Conservation (phyloP, 345 rosid species). For the Acer saccharum region DNA sequence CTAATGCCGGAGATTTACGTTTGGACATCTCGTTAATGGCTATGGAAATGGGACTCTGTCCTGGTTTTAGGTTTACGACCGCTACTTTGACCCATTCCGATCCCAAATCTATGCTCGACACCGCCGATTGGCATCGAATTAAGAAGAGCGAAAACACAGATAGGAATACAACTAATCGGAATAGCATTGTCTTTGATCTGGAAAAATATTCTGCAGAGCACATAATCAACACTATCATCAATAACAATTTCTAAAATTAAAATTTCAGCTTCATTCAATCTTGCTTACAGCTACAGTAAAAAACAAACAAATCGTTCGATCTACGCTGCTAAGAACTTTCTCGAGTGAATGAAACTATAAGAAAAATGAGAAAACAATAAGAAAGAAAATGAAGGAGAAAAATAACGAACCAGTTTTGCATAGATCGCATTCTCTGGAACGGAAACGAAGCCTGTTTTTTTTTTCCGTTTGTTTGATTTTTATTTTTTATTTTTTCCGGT, state of each 20-base stretch:
- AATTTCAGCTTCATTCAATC: not conserved
- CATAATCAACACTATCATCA: not conserved
- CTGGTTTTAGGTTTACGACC: conserved; percentile 81
- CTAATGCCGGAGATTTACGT: conserved; percentile 88
- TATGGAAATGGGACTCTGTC: conserved; percentile 86
- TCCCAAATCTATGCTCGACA: conserved; percentile 94
- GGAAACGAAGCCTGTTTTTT: not conserved
- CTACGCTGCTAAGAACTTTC: not conserved
- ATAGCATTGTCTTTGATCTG: conserved; percentile 36
- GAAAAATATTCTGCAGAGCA: conserved; percentile 5
- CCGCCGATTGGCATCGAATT: conserved; percentile 68
- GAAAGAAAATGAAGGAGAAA: not conserved
- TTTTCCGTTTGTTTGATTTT: not conserved
- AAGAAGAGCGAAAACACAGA: conserved; percentile 31
- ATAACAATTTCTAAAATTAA: not conserved
- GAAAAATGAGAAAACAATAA: not conserved
- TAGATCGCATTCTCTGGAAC: conserved; percentile 30
- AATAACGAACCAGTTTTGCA: conserved; percentile 14
- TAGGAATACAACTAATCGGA: conserved; percentile 37
- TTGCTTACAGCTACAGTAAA: too few species aligned
- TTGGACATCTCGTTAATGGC: conserved; percentile 99
- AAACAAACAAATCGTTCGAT: not conserved
- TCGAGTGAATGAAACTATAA: not conserved
- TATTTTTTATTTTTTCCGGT: not conserved
- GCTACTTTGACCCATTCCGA: conserved; percentile 95